phyloP scores from a whole-genome alignment of 176 grass and related monocot species.

The Eragrostis curvula region DNA sequence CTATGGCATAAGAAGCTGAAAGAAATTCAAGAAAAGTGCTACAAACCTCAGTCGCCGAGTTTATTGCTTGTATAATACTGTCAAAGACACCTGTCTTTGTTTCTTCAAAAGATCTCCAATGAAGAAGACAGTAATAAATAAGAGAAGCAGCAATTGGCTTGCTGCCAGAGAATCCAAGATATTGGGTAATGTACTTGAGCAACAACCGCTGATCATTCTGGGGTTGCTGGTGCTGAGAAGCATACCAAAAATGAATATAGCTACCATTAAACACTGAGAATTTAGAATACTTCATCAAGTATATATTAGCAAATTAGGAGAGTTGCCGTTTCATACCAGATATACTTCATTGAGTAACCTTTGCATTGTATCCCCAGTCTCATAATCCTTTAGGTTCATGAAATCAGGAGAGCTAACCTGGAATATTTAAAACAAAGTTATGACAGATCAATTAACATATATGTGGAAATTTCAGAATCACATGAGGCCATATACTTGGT shows the following conservation, averaged over 20 bases:
- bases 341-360: constrained; percentile 66
- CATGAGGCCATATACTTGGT: constrained; percentile 32
- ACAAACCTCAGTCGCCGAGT: constrained; percentile 62
- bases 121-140: constrained; percentile 68
- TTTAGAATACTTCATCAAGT: constrained; percentile 19
- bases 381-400: constrained; percentile 58
- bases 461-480: constrained; percentile 20
- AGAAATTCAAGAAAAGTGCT: constrained; percentile 29
- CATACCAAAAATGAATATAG: constrained; percentile 28
- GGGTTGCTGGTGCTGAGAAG: constrained; percentile 42
- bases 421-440: constrained; percentile 23
- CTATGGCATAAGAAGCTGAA: constrained; percentile 4
- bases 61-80: constrained; percentile 70
- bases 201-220: constrained; percentile 66
- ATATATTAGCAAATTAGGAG: constrained; percentile 16
- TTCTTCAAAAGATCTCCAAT: constrained; percentile 78
- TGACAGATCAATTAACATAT: constrained; percentile 12
- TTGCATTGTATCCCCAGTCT: constrained; percentile 72
- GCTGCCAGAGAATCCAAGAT: constrained; percentile 63
- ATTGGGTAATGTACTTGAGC: constrained; percentile 62
- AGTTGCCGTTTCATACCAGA: constrained; percentile 50
- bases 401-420: constrained; percentile 45
- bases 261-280: not conserved
- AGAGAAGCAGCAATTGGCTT: constrained; percentile 63
- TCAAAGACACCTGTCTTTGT: constrained; percentile 68